Evolutionary conservation across 345 rosid species (phyloP), one percentile per base, ranked within the genome.

Genomic region (Eucalyptus melliodora): DNA sequence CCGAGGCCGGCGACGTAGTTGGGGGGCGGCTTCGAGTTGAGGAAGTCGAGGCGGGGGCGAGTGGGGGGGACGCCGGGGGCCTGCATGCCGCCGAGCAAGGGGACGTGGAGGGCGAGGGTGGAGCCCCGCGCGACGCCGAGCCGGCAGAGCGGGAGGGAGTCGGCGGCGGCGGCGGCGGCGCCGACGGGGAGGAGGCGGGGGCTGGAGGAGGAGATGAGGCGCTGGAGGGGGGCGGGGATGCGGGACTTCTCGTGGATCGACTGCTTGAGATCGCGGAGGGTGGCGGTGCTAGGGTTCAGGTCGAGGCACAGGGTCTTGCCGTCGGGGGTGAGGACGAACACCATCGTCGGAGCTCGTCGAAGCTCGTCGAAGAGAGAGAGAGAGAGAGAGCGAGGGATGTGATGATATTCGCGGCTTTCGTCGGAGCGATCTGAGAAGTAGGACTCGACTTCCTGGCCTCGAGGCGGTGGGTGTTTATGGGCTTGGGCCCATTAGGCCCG

Each of bases 1-100:
- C 99, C 99, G 34, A 97, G 92, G 23, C 99, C 98, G n/a, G 99
- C 99, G 15, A 97, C 99, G 87, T 97, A 97, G 30, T 97, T 97
- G 1, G 97, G 97, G 10, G 97, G 97, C 9, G 98, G 99, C 92
- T 93, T 97, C 15, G 98, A 97, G 88, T 95, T 95, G 86, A 97
- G 96, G 88, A 96, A 97, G 27, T 97, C 99, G 14, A 95, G 94
- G 50, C 98, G 98, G 49, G 98, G 97, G 88, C 95, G 96, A 2
- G 96, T 92, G 24, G 97, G 95, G 95, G 95, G 94, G 31, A 47
- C 85, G 17, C 50, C 37, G 14, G 91, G 87, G 56, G 91, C 89
- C 89, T 92, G 94, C 40, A 88, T 92, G 31, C 98, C 98, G 23
- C 98, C 97, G 13, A 90, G 92, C 42, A 95, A 91, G 67, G 97